These are phyloP conservation scores for Ophiostoma pallidulum DNA, from an alignment of 2,329 filamentous ascomycete species.

Conservation along the genomic window DNA sequence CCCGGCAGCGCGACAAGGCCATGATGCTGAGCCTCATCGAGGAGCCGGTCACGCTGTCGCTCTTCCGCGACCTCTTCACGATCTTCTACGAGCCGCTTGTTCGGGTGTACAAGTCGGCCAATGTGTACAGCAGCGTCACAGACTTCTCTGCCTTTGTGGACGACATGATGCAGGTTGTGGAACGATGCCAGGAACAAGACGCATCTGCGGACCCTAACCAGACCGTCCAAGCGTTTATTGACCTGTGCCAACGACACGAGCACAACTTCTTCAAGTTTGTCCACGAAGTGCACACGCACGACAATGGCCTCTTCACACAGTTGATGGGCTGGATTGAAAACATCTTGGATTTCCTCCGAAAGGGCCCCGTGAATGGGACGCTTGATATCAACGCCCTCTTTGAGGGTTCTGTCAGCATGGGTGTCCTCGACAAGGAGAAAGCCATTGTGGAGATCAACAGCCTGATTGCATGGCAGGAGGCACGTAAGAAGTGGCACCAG, in stretches of 20 bases:
- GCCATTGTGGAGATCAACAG: conserved; percentile 73
- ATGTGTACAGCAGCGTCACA: conserved; percentile 94
- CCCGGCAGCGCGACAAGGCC: conserved; percentile 82
- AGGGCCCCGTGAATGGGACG: conserved; percentile 75
- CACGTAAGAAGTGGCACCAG: conserved; percentile 94
- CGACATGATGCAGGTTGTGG: conserved; percentile 72
- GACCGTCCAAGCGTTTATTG: conserved; percentile 96
- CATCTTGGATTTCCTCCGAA: conserved; percentile 84
- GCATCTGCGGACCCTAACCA: conserved; percentile 94
- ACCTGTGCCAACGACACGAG: conserved; percentile 88
- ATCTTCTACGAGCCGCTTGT: conserved; percentile 99
- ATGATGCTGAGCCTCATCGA: conserved; percentile 97
- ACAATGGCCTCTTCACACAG: conserved; percentile 91
- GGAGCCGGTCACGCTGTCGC: conserved; percentile 90
- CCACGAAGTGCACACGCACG: conserved; percentile 92
- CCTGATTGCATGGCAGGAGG: conserved; percentile 88
- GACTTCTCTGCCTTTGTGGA: conserved; percentile 92
- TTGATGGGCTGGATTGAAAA: conserved; percentile 97
- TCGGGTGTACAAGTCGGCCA: conserved; percentile 95
- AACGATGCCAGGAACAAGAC: conserved; percentile 61
- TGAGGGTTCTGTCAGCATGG: conserved; percentile 62
- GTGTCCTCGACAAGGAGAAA: conserved; percentile 58
- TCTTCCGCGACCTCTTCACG: conserved; percentile 92
- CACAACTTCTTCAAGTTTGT: conserved; percentile 99
- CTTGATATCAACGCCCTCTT: conserved; percentile 93